phyloP scores from a whole-genome alignment of 2,329 filamentous ascomycete genomes.

The Fusarium staphyleae region DNA sequence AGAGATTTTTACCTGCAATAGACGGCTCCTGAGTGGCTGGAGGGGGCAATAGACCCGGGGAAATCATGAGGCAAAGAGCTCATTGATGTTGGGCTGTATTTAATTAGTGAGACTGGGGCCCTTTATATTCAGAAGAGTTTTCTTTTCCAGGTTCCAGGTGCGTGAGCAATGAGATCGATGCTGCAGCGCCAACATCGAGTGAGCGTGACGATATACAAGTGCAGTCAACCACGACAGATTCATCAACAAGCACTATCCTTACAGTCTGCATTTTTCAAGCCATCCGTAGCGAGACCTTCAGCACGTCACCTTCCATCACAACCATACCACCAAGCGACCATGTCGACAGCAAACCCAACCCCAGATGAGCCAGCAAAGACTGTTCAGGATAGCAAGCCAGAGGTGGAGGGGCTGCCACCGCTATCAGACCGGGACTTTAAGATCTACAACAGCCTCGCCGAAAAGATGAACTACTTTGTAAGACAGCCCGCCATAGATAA shows the following conservation, averaged over 20 bases:
- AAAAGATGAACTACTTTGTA: constrained; percentile 77
- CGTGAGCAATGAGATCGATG: constrained; percentile 27
- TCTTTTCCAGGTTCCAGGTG: constrained; percentile 5
- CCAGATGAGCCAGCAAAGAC: constrained; percentile 12
- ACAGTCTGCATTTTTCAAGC: not conserved
- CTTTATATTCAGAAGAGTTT: not conserved
- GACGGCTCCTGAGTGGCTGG: constrained; percentile 26
- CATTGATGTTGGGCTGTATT: not conserved
- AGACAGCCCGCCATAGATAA: constrained; percentile 28
- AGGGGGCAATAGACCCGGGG: constrained; percentile 7
- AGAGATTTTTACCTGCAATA: constrained; percentile 11
- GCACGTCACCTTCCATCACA: not conserved
- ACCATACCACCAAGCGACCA: constrained; percentile 15
- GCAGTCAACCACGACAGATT: not conserved
- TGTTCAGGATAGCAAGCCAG: constrained; percentile 9
- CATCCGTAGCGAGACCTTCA: not conserved
- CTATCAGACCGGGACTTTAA: constrained; percentile 72
- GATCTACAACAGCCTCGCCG: constrained; percentile 75
- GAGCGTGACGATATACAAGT: constrained; percentile 1
- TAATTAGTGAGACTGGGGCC: constrained; percentile 9
- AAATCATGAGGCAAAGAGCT: constrained; percentile 23
- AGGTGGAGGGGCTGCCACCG: constrained; percentile 58
- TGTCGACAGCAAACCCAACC: constrained; percentile 27
- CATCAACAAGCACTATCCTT: not conserved
- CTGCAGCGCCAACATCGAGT: constrained; percentile 7